Base-by-base conservation (phyloP, 148 eudicot species). In the Camellia lanceoleosa region DNA sequence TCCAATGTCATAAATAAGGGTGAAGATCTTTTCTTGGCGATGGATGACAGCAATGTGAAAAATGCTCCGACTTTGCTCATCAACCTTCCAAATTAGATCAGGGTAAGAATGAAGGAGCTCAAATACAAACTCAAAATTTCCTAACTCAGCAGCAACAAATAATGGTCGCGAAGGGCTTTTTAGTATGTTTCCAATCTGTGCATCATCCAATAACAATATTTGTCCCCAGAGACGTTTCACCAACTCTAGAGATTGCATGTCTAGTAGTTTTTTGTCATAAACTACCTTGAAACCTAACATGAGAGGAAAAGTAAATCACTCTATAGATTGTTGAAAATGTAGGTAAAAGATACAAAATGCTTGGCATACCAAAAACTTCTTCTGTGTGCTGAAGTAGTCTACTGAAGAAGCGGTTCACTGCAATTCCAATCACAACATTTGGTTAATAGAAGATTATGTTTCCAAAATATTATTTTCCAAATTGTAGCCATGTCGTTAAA, bases 21-120 rank as follows among this genome's bases (percentile, higher is more conserved):
- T 83, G 84, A 87, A 89, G 66, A 89, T 80, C 66, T 82, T 82
- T 7, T 79, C 87, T 20, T 87, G 86, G 2, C 89, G 87, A 66
- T 82, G 79, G 0, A 66, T 75, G 10, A 89, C 77, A 0, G 89
- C 91, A 62, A 87, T 76, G 71, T 89, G 91, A 74, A 89, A 89
- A 14, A 89, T 85, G 83, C 85, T 85, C 11, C 78, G 81, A 9
- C 75, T 78, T 13, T 82, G 55, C 10, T 82, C 84, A 60, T 89
- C 87, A 16, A 80, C 85, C 63, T 87, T 82, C 85, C 88, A 89
- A 15, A 87, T 73, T 2, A 89, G 80, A 74, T 89, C 87, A 20
- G 92, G 92, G 49, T 87, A 85, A 7, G 82, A 70, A 3, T n/a
- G 84, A 30, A 89, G 72, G 3, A 87, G 81, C 13, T 72, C 76